Base-by-base conservation (phyloP, 352 stramenopile species). In the Phytophthora fragariae region DNA sequence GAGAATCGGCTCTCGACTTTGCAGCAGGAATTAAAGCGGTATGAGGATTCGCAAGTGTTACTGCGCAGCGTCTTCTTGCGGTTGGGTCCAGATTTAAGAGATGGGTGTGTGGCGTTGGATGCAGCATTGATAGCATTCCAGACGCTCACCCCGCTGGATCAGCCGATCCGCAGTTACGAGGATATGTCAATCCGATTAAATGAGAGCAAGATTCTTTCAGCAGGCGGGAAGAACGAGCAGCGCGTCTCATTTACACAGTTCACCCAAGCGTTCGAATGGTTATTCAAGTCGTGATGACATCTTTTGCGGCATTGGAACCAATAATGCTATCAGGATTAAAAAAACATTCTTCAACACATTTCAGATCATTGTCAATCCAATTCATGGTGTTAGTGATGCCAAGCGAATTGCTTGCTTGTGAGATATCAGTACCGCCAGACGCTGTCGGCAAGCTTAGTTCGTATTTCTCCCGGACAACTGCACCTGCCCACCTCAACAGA, bases 201-300 rank as follows among this genome's bases (percentile, higher is more conserved):
- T 12, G 15, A 70, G 17, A 69, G 27, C 14, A 33, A 29, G 1
- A 21, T 76, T 14, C 15, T 72, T 15, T 19, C 60, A 1, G n/a
- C 27, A 5, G 37, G 55, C 14, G n/a, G 33, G 0, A n/a, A 29
- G 6, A 54, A 14, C 15, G 54, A 65, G 2, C 53, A 67, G 21
- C 62, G 64, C 0, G 33, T 82, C 27, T 60, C 59, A 1, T 87
- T 87, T 44, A 15, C 44, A 2, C 73, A 82, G 57, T 87, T 85
- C 61, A 67, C 76, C 9, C 47, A 75, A 37, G 65, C 69, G 29
- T 85, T 83, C 55, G 35, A 44, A 7, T 41, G 27, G 7, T 70
- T 84, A 15, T 84, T 78, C 72, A 78, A 70, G 55, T 33, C 46
- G 41, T 77, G 60, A 65, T 17, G n/a, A n/a, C 39, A 47, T 12